Evolutionary conservation across 1,284 basidiomycete species (phyloP), one percentile per base, ranked within the genome.

Genomic region (Ustilago esculenta): DNA sequence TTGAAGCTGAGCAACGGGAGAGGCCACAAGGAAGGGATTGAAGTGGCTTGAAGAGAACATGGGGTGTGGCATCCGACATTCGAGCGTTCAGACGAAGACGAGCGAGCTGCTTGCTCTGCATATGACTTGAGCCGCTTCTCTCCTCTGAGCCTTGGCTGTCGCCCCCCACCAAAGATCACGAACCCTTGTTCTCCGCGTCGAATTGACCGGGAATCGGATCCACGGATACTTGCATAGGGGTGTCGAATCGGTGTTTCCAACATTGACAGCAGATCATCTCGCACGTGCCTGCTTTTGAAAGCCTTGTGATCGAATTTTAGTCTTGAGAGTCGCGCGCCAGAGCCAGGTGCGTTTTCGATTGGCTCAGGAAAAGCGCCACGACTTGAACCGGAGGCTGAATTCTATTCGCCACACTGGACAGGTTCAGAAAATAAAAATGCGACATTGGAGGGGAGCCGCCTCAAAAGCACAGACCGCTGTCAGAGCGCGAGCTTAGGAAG

Each of bases 161-260:
- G 48, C 30, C 10, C 40, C 40, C 21, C 12, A 37, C 27, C 17
- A 21, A 7, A 37, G 18, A 37, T 6, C 11, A 34, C 37, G 40
- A 23, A 43, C 30, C 45, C 46, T 39, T 33, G 14, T 45, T 45
- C 58, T 49, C 58, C 48, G 55, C 55, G 55, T 58, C 48, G 39
- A 21, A 34, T 20, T 6, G n/a, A n/a, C 37, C 56, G 56, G 56
- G 20, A 52, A 6, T 52, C 56, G 56, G 42, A 17, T 23, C 18
- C 14, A 5, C 23, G 27, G 14, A 8, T 6, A n/a, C 15, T 5
- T 29, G 25, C 5, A 20, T 11, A 2, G 5, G 3, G 4, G 25
- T 52, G 50, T 52, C 20, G 42, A 33, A 45, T 39, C 30, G 9
- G 5, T 20, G 4, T n/a, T 14, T 20, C 7, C 3, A 27, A 15